Evolutionary conservation across 2,329 filamentous ascomycete genomes (phyloP), one percentile per base, ranked within the genome.

Genomic region (Pleurostoma richardsiae): DNA sequence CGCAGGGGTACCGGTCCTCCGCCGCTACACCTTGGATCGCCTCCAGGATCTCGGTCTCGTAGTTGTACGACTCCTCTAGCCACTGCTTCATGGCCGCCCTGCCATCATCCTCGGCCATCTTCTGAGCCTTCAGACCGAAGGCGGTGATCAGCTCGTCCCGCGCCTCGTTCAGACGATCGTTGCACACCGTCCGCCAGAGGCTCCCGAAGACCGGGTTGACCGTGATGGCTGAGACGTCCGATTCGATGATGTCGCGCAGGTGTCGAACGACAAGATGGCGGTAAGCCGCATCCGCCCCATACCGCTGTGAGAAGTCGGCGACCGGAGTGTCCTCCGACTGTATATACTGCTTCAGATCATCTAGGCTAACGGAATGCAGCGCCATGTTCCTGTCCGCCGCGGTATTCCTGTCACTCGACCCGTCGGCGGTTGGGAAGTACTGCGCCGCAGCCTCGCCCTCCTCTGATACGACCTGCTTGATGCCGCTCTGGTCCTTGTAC

Each of bases 51-150:
- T 77, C 73, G 4, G 59, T 66, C 0, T 61, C 65, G 50, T 67
- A 72, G 54, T 78, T 69, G 53, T 78, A 78, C 2, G 73, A 77
- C 46, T 71, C 71, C 8, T 72, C 72, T 3, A 79, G 59, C 75
- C 75, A 79, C 0, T 46, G 49, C 53, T 69, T 72, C 68, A 76
- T 69, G 1, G 58, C 56, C 0, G 44, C 47, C 50, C 67, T 73
- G 39, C 70, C 62, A 0, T 60, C 53, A 0, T 40, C 30, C 29
- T 68, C 46, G 0, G 41, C 27, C 29, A 74, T 64, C 1, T 51
- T 58, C 4, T 71, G 64, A 2, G 75, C 63, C n/a, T 64, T 51
- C 1, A 54, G 47, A 2, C 71, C 64, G 45, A 78, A 77, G 0
- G 62, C 54, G n/a, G 63, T 49, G 11, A 75, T 62, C 1, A 77